Percentiles rank a stretch among this genome's conserved stretches.
Evolutionary conservation across 441 rosid genomes (phyloP).

Genomic region (Adansonia madagascariensis): DNA sequence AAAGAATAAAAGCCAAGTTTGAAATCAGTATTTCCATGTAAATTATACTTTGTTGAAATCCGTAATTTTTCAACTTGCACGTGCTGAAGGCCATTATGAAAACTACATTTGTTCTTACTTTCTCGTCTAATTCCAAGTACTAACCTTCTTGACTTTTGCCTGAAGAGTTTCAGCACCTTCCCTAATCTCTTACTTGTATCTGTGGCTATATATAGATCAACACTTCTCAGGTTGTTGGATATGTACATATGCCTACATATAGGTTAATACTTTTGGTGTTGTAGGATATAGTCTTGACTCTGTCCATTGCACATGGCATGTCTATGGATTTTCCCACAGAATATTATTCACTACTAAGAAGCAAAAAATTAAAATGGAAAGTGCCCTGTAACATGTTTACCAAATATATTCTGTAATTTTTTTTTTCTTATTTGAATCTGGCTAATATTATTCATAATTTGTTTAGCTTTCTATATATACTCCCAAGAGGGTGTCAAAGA

Average conservation of each 20-base stretch:
- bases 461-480: not conserved
- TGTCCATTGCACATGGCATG: not conserved
- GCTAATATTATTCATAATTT: not conserved
- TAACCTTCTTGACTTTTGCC: too few species aligned
- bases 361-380: not conserved
- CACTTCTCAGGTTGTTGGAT: not conserved
- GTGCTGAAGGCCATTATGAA: slow-evolving; percentile 8
- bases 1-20: not conserved
- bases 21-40: not conserved
- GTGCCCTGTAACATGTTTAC: not conserved
- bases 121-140: not conserved
- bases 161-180: not conserved
- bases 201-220: not conserved
- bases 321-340: not conserved
- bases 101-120: not conserved
- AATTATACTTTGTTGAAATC: slow-evolving; percentile 1
- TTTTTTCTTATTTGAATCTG: not conserved
- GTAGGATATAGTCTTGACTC: slow-evolving; percentile 10
- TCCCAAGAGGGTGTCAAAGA: not conserved
- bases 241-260: not conserved
- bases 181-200: not conserved
- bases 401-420: not conserved
- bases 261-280: not conserved
- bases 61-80: slow-evolving; percentile 1
- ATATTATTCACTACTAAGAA: not conserved